Conservation (phyloP, 805 yeast genomes). For the Cyberlindnera petersonii region DNA sequence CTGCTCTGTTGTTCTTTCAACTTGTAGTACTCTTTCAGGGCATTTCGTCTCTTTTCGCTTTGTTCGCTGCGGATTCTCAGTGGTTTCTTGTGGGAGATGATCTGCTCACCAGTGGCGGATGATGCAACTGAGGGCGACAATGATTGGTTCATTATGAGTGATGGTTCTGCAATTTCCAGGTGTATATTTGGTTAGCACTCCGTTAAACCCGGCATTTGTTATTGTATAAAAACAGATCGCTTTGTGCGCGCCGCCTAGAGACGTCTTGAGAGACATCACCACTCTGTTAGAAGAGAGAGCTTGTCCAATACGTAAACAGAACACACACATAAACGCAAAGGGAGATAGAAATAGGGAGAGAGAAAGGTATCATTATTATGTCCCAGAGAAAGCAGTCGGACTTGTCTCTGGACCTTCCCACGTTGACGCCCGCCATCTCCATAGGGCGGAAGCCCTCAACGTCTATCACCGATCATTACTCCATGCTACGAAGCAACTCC, state of each 20-base stretch:
- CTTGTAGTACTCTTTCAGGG: constrained; percentile 40
- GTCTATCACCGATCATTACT: constrained; percentile 19
- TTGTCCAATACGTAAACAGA: too few relatives aligned
- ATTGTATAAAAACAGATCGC: neutral
- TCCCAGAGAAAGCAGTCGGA: neutral
- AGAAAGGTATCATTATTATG: too few relatives aligned
- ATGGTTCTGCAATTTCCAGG: neutral
- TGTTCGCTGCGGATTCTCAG: constrained; percentile 21
- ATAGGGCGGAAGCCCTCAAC: constrained; percentile 6
- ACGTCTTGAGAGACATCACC: too few relatives aligned
- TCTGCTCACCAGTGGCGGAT: constrained; percentile 4
- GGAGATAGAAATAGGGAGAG: too few relatives aligned
- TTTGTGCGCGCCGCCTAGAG: too few relatives aligned
- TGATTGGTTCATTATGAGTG: constrained; percentile 7
- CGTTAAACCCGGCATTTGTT: neutral
- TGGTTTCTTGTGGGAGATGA: constrained; percentile 26
- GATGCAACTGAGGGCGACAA: constrained; percentile 1
- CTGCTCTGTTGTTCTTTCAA: constrained; percentile 30
- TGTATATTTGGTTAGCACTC: neutral
- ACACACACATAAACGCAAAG: too few relatives aligned
- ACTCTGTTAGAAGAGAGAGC: too few relatives aligned
- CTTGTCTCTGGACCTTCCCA: neutral
- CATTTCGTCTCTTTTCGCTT: constrained; percentile 34
- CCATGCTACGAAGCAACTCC: constrained; percentile 18
- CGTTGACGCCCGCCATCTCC: neutral